These are phyloP conservation scores for Ceratobasidium sp. DNA, from an alignment of 1,284 basidiomycete genomes.

Conservation along the genomic window DNA sequence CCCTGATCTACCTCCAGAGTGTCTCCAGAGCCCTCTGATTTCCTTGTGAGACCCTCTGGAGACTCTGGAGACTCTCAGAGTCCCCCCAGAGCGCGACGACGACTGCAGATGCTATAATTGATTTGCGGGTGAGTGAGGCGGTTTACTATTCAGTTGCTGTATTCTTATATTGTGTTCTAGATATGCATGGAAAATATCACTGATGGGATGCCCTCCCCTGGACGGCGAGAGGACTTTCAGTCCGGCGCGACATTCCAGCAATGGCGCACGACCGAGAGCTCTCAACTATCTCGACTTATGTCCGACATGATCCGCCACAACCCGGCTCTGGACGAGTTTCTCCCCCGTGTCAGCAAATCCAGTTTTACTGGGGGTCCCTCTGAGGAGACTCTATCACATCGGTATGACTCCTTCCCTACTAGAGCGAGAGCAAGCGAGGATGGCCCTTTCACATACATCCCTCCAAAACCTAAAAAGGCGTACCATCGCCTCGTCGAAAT, in stretches of 20 bases:
- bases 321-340: conserved; percentile 87
- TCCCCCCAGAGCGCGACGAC: too few species aligned
- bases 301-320: conserved; percentile 89
- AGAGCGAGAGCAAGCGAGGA: conserved; percentile 76
- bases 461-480: conserved; percentile 86
- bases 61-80: too few species aligned
- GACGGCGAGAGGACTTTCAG: conserved; percentile 87
- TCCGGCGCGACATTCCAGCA: conserved; percentile 84
- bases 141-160: neutral
- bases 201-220: conserved; percentile 86
- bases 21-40: too few species aligned
- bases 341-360: conserved; percentile 68
- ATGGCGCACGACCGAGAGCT: conserved; percentile 88
- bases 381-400: conserved; percentile 58
- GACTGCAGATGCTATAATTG: conserved; percentile 84
- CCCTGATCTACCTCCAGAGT: too few species aligned
- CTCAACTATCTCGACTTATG: conserved; percentile 89
- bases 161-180: conserved; percentile 61
- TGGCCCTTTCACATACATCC: conserved; percentile 89
- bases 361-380: conserved; percentile 61
- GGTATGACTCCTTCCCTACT: conserved; percentile 74
- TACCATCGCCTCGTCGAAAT: conserved; percentile 88
- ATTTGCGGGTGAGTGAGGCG: conserved; percentile 75
- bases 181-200: conserved; percentile 93
- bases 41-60: too few species aligned